Percentiles rank a stretch among this genome's conserved stretches.
These are phyloP conservation scores for Lachancea sp. DNA, from an alignment of 805 yeast genomes.

Conservation along the genomic window DNA sequence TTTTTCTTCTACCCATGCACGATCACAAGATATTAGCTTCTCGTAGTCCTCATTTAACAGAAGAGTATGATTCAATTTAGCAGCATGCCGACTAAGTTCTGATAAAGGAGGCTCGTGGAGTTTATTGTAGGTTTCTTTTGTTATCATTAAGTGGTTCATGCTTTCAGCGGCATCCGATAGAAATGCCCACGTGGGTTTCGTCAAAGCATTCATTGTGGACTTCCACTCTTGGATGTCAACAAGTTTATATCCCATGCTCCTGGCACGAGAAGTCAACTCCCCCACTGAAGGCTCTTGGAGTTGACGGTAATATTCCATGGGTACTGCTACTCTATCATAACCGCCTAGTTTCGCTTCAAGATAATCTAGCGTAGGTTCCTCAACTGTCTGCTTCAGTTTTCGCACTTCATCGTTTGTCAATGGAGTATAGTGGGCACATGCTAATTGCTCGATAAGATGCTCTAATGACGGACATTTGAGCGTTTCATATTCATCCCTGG, in stretches of 20 bases:
- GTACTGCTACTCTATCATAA: slow-evolving; percentile 11
- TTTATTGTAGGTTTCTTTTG: neutral
- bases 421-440: neutral
- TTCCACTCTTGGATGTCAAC: neutral
- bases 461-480: slow-evolving; percentile 1
- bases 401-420: neutral
- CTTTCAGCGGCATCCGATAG: slow-evolving; percentile 12
- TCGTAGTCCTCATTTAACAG: neutral
- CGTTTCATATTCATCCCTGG: slow-evolving; percentile 2
- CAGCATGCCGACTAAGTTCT: neutral
- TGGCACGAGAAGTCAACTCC: slow-evolving; percentile 11
- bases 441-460: neutral
- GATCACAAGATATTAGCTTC: neutral
- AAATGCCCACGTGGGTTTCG: slow-evolving; percentile 11
- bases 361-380: slow-evolving; percentile 12
- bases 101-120: neutral
- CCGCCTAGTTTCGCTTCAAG: slow-evolving; percentile 10
- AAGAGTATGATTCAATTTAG: neutral
- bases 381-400: neutral
- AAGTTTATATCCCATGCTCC: neutral
- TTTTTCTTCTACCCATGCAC: neutral
- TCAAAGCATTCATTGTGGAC: neutral
- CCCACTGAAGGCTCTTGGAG: slow-evolving; percentile 13
- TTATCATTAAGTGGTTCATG: slow-evolving; percentile 9
- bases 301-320: slow-evolving; percentile 9